Conservation (phyloP, 129 eudicot species). For the Pseudognaphalium luteoalbum region DNA sequence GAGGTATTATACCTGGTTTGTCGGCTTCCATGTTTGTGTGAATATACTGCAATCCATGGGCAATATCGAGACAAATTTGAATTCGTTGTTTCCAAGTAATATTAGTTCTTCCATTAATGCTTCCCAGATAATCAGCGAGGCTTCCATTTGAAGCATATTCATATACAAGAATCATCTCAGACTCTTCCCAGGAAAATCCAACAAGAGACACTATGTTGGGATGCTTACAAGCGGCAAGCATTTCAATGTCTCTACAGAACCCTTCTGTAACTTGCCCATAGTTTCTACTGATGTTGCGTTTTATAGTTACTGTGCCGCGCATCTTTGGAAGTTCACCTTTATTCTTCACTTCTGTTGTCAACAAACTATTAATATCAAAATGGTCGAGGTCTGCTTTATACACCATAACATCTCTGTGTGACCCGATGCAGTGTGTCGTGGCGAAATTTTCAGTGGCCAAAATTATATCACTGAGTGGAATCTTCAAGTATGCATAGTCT, state of each 20-base stretch:
- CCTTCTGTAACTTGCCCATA: neutral
- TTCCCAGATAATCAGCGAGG: neutral
- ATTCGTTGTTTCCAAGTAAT: constrained; percentile 9
- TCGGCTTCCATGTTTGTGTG: neutral
- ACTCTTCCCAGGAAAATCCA: neutral
- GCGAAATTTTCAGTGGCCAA: neutral
- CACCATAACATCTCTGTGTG: neutral
- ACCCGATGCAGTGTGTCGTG: neutral
- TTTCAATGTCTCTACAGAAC: constrained; percentile 4
- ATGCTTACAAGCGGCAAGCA: neutral
- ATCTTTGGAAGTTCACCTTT: neutral
- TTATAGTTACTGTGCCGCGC: neutral
- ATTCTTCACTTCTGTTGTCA: neutral
- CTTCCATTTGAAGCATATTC: constrained; percentile 7
- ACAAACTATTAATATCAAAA: neutral
- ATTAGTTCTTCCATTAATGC: neutral
- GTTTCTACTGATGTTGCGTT: neutral
- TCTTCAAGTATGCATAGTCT: neutral
- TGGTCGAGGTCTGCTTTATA: constrained; percentile 2
- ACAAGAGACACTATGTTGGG: neutral
- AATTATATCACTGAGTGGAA: neutral
- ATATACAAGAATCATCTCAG: constrained; percentile 5
- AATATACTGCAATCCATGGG: neutral
- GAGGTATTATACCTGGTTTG: no score
- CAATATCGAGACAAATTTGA: neutral